phyloP scores from a whole-genome alignment of 352 stramenopile genomes.

The Pythium scleroteichum region DNA sequence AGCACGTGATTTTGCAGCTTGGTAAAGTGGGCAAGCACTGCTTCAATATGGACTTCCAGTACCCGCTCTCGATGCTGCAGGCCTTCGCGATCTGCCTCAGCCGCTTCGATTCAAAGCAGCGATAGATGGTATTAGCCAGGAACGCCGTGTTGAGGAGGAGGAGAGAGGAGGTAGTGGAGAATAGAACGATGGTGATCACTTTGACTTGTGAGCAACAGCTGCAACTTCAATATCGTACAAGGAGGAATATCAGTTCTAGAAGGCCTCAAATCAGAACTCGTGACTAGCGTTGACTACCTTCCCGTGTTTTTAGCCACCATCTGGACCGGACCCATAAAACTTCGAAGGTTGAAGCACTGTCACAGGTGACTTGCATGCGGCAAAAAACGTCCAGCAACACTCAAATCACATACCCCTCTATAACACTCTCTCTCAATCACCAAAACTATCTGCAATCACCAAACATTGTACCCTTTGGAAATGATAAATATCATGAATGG shows the following conservation, averaged over 20 bases:
- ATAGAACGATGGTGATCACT: no score
- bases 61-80: slow-evolving; percentile 91
- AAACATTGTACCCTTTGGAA: no score
- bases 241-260: neutral
- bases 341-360: slow-evolving; percentile 7
- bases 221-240: slow-evolving; percentile 2
- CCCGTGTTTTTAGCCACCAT: neutral
- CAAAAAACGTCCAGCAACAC: neutral
- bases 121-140: slow-evolving; percentile 28
- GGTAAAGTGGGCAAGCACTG: slow-evolving; percentile 91
- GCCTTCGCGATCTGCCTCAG: slow-evolving; percentile 92
- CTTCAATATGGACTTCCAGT: slow-evolving; percentile 95
- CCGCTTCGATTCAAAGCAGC: slow-evolving; percentile 90
- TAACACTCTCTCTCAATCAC: no score
- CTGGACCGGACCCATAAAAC: neutral
- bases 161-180: no score
- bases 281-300: neutral
- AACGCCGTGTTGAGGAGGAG: no score
- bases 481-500: no score
- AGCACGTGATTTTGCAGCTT: slow-evolving; percentile 83
- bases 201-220: neutral
- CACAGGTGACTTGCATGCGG: neutral
- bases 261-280: neutral
- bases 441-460: no score
- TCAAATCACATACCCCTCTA: neutral